Conservation (phyloP, 331 rosid genomes). For the Telfairia occidentalis region DNA sequence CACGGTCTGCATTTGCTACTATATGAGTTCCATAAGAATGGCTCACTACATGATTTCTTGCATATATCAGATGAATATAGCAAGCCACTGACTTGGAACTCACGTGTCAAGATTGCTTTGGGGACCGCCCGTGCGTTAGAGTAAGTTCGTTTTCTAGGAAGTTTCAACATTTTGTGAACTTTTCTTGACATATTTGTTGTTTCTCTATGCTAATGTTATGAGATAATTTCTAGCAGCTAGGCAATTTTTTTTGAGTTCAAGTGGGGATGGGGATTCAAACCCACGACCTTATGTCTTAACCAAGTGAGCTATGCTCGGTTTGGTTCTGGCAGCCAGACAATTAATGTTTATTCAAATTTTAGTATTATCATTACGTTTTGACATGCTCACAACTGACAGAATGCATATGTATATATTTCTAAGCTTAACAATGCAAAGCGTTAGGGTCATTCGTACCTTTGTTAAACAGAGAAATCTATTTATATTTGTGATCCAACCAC, state of each 20-base stretch:
- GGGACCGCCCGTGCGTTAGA: slow-evolving; percentile 95
- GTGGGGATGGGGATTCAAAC: too few relatives aligned
- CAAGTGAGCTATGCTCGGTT: too few relatives aligned
- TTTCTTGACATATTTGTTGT: not conserved
- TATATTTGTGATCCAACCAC: not conserved
- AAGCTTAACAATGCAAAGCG: not conserved
- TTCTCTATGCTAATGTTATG: not conserved
- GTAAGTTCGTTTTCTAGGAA: slow-evolving; percentile 34
- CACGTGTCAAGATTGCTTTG: slow-evolving; percentile 94
- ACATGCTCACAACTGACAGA: not conserved
- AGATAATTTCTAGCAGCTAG: not conserved
- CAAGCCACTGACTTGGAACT: slow-evolving; percentile 91
- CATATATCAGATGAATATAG: slow-evolving; percentile 77
- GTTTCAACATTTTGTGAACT: not conserved
- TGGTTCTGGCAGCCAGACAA: not conserved
- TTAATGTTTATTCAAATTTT: not conserved
- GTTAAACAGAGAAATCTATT: not conserved
- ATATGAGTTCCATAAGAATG: slow-evolving; percentile 78
- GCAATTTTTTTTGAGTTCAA: too few relatives aligned
- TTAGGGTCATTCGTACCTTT: not conserved
- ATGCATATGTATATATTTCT: not conserved
- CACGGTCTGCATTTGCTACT: slow-evolving; percentile 87
- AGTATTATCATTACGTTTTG: not conserved
- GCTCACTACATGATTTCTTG: slow-evolving; percentile 79
- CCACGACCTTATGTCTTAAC: too few relatives aligned